These are phyloP conservation scores for Colletotrichum lini DNA, from an alignment of 2,329 filamentous ascomycete genomes.

Conservation along the genomic window DNA sequence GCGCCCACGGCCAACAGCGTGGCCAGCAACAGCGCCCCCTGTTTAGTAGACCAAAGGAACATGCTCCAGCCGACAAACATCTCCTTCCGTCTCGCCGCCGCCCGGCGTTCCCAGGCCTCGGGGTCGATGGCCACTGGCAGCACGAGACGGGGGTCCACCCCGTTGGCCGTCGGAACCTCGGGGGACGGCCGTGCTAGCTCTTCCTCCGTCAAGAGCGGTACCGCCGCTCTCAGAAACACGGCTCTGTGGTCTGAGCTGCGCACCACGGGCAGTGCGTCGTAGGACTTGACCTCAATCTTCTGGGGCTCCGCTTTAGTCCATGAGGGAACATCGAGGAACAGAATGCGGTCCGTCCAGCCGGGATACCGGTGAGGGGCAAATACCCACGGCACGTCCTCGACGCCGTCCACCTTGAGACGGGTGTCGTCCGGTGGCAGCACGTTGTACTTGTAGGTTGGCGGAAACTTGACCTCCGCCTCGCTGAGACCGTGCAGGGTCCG, in stretches of 20 bases:
- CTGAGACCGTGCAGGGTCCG: slow-evolving; percentile 83
- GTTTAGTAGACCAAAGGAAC: slow-evolving; percentile 67
- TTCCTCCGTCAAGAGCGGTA: slow-evolving; percentile 70
- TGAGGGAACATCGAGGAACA: slow-evolving; percentile 77
- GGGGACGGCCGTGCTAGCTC: slow-evolving; percentile 55
- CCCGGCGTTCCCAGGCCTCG: slow-evolving; percentile 68
- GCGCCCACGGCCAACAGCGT: slow-evolving; percentile 59
- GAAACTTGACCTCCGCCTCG: slow-evolving; percentile 83
- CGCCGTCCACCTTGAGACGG: slow-evolving; percentile 41
- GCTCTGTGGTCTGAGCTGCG: slow-evolving; percentile 90
- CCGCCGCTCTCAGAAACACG: slow-evolving; percentile 78
- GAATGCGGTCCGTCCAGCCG: slow-evolving; percentile 92
- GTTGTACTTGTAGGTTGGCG: slow-evolving; percentile 94
- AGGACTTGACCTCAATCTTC: slow-evolving; percentile 70
- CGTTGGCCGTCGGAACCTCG: slow-evolving; percentile 10
- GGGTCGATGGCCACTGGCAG: slow-evolving; percentile 68
- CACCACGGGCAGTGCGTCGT: slow-evolving; percentile 83
- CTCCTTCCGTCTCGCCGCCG: slow-evolving; percentile 62
- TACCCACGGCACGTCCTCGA: slow-evolving; percentile 67
- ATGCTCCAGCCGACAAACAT: slow-evolving; percentile 68
- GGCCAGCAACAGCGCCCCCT: slow-evolving; percentile 63
- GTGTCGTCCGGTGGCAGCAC: slow-evolving; percentile 55
- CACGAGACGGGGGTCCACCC: slow-evolving; percentile 58
- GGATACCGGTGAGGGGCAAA: slow-evolving; percentile 91
- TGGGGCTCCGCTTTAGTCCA: slow-evolving; percentile 59